Evolutionary conservation across 2,329 filamentous ascomycete genomes (phyloP).

Genomic region (Grosmannia serpens): DNA sequence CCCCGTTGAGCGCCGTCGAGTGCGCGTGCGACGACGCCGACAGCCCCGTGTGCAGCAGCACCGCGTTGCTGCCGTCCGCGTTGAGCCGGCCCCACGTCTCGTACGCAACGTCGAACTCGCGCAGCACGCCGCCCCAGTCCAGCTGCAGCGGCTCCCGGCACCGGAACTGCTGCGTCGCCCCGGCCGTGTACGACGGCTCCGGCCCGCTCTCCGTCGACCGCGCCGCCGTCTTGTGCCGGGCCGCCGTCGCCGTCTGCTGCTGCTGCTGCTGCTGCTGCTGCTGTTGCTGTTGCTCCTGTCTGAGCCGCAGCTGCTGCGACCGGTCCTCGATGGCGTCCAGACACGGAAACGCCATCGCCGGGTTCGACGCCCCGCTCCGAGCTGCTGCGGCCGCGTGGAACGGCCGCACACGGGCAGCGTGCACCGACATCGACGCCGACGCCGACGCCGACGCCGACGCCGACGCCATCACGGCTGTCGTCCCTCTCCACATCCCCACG

Average conservation of each 20-base stretch:
- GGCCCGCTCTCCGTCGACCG: constrained; percentile 62
- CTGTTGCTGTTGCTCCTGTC: constrained; percentile 56
- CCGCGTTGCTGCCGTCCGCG: constrained; percentile 70
- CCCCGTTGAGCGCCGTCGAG: constrained; percentile 75
- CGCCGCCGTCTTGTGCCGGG: constrained; percentile 12
- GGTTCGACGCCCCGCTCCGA: constrained; percentile 52
- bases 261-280: neutral
- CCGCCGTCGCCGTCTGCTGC: neutral
- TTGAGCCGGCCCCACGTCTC: constrained; percentile 86
- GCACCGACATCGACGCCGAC: too few relatives aligned
- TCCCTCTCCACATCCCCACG: neutral
- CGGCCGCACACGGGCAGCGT: too few relatives aligned
- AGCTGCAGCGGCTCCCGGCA: constrained; percentile 65
- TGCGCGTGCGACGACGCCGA: constrained; percentile 97
- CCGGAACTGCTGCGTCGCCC: constrained; percentile 68
- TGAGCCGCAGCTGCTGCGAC: constrained; percentile 55
- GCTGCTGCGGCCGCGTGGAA: constrained; percentile 15
- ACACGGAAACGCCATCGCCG: constrained; percentile 80
- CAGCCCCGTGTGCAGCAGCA: constrained; percentile 84
- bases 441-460: too few relatives aligned
- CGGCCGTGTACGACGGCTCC: constrained; percentile 88
- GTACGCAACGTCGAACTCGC: constrained; percentile 81
- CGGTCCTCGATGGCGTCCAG: constrained; percentile 73
- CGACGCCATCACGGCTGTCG: neutral
- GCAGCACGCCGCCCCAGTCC: constrained; percentile 91